Percentiles rank a stretch among this genome's conserved stretches.
Conservation (phyloP, 1,139 yeast species). For the Yamadazyma oceani region DNA sequence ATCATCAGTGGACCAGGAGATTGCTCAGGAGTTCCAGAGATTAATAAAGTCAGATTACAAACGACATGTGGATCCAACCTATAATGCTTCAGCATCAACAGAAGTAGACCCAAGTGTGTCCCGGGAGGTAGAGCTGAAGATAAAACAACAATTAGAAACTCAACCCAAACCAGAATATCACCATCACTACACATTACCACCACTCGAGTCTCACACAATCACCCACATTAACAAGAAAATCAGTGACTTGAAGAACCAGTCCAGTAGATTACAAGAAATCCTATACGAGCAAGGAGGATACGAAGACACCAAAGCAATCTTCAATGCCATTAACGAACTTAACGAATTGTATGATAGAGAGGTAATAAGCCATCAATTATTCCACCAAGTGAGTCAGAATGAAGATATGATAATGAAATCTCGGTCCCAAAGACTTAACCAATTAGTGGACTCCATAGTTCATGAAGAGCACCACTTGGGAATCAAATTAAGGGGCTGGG, state of each 20-base stretch:
- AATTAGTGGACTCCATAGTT: slow-evolving; percentile 11
- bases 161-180: neutral
- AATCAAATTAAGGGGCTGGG: neutral
- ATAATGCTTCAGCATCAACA: slow-evolving; percentile 17
- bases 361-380: neutral
- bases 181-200: neutral
- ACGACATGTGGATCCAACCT: slow-evolving; percentile 27
- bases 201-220: neutral
- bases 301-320: neutral
- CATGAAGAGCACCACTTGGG: slow-evolving; percentile 5
- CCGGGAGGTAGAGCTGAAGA: slow-evolving; percentile 26
- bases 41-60: slow-evolving; percentile 51
- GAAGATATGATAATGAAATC: slow-evolving; percentile 9
- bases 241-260: neutral
- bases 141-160: slow-evolving; percentile 23
- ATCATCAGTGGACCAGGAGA: slow-evolving; percentile 19
- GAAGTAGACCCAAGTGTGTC: neutral
- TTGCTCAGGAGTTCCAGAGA: slow-evolving; percentile 35
- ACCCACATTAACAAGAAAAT: neutral
- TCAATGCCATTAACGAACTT: neutral
- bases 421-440: slow-evolving; percentile 12
- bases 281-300: neutral
- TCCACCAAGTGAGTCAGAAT: neutral
- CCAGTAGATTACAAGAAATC: neutral
- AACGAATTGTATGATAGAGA: slow-evolving; percentile 1